Conservation (phyloP, 1,284 basidiomycete species). For the Trametes pubescens region DNA sequence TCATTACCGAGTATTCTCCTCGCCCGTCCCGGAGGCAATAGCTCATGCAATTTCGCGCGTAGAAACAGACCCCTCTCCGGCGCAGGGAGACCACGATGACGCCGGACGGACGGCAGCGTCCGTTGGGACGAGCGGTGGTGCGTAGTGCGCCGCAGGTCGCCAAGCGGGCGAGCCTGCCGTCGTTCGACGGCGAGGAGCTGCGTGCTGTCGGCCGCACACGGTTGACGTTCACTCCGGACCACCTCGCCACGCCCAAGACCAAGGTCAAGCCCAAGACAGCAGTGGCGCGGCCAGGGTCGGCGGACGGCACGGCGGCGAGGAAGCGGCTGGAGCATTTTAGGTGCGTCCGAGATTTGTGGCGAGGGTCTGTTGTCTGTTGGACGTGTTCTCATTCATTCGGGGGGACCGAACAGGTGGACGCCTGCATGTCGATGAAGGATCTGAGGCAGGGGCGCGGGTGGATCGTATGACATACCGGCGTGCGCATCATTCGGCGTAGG, state of each 20-base stretch:
- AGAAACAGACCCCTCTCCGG: slow-evolving; percentile 37
- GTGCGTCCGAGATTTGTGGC: slow-evolving; percentile 36
- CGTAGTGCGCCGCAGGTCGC: slow-evolving; percentile 31
- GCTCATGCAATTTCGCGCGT: slow-evolving; percentile 9
- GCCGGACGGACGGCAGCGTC: slow-evolving; percentile 48
- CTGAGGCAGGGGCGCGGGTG: slow-evolving; percentile 3
- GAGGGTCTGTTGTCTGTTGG: not conserved
- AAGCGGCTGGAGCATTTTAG: slow-evolving; percentile 42
- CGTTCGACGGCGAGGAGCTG: slow-evolving; percentile 34
- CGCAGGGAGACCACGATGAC: slow-evolving; percentile 58
- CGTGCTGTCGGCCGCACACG: slow-evolving; percentile 36
- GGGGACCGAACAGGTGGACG: slow-evolving; percentile 33
- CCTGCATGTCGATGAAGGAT: slow-evolving; percentile 32
- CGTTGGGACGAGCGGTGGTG: slow-evolving; percentile 29
- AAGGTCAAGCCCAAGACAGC: slow-evolving; percentile 27
- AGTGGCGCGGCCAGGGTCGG: slow-evolving; percentile 33
- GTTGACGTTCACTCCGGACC: slow-evolving; percentile 33
- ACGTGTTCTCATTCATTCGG: slow-evolving; percentile 14
- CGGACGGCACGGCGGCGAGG: slow-evolving; percentile 15
- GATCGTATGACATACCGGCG: slow-evolving; percentile 12
- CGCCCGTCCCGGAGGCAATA: slow-evolving; percentile 14
- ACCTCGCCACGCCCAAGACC: slow-evolving; percentile 23
- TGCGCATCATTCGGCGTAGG: not conserved
- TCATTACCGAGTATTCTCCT: slow-evolving; percentile 33
- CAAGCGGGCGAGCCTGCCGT: slow-evolving; percentile 29